phyloP scores from a whole-genome alignment of 164 flowering plant species.

The Stephania yunnanensis region DNA sequence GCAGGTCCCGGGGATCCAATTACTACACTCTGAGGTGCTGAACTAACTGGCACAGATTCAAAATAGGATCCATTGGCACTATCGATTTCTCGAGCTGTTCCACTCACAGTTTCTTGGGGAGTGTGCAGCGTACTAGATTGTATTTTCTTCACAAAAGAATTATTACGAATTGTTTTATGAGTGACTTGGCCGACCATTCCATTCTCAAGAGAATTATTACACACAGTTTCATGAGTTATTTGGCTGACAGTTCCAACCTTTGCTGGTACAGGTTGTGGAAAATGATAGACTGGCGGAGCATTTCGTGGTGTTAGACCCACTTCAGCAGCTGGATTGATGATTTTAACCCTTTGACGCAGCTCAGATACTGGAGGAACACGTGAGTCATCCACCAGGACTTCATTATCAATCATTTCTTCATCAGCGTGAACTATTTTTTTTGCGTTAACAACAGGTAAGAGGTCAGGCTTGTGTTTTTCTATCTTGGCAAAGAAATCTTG shows the following conservation, averaged over 20 bases:
- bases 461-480: not conserved
- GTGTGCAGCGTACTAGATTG: slow-evolving; percentile 16
- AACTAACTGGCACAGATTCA: slow-evolving; percentile 15
- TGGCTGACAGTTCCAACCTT: slow-evolving; percentile 20
- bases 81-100: slow-evolving; percentile 16
- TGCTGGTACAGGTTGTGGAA: slow-evolving; percentile 18
- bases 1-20: slow-evolving; percentile 23
- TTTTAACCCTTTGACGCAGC: slow-evolving; percentile 18
- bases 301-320: slow-evolving; percentile 11
- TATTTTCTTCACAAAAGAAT: slow-evolving; percentile 15
- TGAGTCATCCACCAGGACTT: slow-evolving; percentile 20
- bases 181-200: slow-evolving; percentile 15
- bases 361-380: slow-evolving; percentile 17
- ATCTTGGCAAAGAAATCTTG: slow-evolving; percentile 17
- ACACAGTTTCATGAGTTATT: slow-evolving; percentile 19
- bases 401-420: slow-evolving; percentile 45
- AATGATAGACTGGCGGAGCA: slow-evolving; percentile 13
- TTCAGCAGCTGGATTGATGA: slow-evolving; percentile 16
- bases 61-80: slow-evolving; percentile 14
- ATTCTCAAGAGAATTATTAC: slow-evolving; percentile 17
- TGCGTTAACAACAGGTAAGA: slow-evolving; percentile 12
- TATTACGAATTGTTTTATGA: slow-evolving; percentile 17
- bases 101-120: slow-evolving; percentile 20
- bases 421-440: slow-evolving; percentile 12
- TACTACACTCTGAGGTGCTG: slow-evolving; percentile 13